phyloP scores from a whole-genome alignment of 2,329 filamentous ascomycete species.

The Aaosphaeria arxii region DNA sequence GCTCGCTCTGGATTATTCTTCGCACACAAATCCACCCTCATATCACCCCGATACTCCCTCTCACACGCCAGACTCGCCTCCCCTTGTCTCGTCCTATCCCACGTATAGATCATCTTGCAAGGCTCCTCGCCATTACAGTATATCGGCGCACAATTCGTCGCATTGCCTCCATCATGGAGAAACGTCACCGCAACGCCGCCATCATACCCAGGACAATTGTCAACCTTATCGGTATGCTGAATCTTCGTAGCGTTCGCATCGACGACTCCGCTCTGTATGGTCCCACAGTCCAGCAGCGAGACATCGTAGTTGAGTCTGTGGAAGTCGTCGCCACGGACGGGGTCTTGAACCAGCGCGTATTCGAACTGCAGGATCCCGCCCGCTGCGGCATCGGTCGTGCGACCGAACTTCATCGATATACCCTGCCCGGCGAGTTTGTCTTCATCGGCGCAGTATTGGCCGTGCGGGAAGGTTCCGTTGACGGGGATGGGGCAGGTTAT shows the following conservation, averaged over 20 bases:
- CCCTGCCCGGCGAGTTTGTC: conserved; percentile 11
- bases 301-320: conserved; percentile 12
- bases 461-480: not conserved
- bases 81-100: conserved; percentile 10
- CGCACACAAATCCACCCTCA: conserved; percentile 1
- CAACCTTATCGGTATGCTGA: conserved; percentile 6
- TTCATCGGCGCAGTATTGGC: not conserved
- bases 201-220: conserved; percentile 14
- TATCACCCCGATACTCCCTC: conserved; percentile 12
- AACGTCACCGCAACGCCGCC: conserved; percentile 11
- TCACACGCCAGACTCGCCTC: conserved; percentile 13
- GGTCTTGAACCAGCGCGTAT: conserved; percentile 7
- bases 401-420: conserved; percentile 10
- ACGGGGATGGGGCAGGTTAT: conserved; percentile 1
- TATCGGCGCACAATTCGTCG: conserved; percentile 6
- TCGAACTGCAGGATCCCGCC: conserved; percentile 9
- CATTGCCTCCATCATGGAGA: not conserved
- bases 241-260: conserved; percentile 5
- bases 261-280: conserved; percentile 1
- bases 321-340: conserved; percentile 2
- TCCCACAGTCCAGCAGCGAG: conserved; percentile 11
- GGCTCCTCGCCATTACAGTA: conserved; percentile 6
- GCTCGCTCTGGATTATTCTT: not conserved
- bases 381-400: not conserved
- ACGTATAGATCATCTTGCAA: conserved; percentile 12